Percentiles rank a stretch among this genome's conserved stretches.
Conservation (phyloP, 768 basidiomycete genomes). For the Favolaschia claudopus region DNA sequence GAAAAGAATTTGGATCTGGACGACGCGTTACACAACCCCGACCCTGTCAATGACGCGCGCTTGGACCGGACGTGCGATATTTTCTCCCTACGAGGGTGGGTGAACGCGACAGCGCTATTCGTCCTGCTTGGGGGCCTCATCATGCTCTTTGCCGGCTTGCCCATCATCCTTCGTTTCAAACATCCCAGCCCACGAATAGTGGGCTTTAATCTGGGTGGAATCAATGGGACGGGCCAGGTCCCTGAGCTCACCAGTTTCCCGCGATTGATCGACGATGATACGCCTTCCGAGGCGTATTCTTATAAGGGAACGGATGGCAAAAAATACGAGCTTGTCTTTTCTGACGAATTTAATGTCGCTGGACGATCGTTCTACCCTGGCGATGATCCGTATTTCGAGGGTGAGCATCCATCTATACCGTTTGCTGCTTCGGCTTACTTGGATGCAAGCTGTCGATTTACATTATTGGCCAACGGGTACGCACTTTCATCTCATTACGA, state of each 20-base stretch:
- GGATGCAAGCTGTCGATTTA: constrained; percentile 64
- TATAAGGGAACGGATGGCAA: constrained; percentile 79
- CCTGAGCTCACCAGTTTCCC: constrained; percentile 76
- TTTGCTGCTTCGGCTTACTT: not conserved
- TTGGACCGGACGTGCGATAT: constrained; percentile 68
- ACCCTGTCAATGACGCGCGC: constrained; percentile 72
- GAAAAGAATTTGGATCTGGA: constrained; percentile 89
- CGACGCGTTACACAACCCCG: constrained; percentile 90
- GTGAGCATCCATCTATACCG: not conserved
- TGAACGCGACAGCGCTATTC: constrained; percentile 78
- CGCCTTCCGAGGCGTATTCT: constrained; percentile 63
- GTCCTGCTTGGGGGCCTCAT: constrained; percentile 73
- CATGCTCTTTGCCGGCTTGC: constrained; percentile 87
- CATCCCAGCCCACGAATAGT: constrained; percentile 38
- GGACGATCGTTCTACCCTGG: constrained; percentile 77
- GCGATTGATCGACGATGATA: constrained; percentile 77
- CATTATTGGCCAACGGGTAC: constrained; percentile 65
- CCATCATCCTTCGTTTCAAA: constrained; percentile 71
- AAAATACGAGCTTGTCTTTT: constrained; percentile 71
- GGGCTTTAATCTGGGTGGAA: constrained; percentile 89
- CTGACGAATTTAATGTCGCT: constrained; percentile 76
- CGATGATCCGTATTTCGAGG: constrained; percentile 64
- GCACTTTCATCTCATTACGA: not conserved
- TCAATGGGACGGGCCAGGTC: constrained; percentile 89
- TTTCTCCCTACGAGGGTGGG: constrained; percentile 86